Percentiles rank a stretch among this genome's conserved stretches.
Evolutionary conservation across 2,329 filamentous ascomycete genomes (phyloP).

Genomic region (Fusarium sp.): DNA sequence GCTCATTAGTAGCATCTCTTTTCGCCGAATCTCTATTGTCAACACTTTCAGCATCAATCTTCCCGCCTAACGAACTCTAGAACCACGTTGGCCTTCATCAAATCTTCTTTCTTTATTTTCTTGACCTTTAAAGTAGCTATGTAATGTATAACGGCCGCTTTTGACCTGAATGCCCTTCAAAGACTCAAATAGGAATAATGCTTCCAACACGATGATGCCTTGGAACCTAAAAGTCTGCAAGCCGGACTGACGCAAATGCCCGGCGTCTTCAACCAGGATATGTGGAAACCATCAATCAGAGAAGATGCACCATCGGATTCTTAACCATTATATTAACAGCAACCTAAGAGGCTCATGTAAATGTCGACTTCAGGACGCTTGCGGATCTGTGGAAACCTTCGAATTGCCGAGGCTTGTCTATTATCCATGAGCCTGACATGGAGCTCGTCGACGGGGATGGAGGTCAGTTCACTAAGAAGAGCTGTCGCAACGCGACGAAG

Average conservation of each 20-base stretch:
- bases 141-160: rapidly evolving
- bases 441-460: rapidly evolving
- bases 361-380: background rate
- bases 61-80: too few relatives aligned
- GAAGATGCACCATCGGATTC: background rate
- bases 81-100: too few relatives aligned
- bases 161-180: rapidly evolving
- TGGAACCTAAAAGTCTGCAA: rapidly evolving
- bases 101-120: rapidly evolving
- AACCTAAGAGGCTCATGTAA: background rate
- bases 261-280: background rate
- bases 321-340: rapidly evolving
- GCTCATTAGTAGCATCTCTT: background rate
- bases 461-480: background rate
- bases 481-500: rapidly evolving
- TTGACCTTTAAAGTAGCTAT: rapidly evolving
- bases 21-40: rapidly evolving
- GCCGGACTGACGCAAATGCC: rapidly evolving
- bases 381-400: background rate
- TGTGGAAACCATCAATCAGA: rapidly evolving
- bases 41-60: background rate
- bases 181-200: background rate
- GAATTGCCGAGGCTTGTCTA: rapidly evolving
- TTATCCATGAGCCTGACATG: background rate
- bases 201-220: rapidly evolving